Conservation (phyloP, 1,284 basidiomycete species). For the Singerocomus rubriflavus region DNA sequence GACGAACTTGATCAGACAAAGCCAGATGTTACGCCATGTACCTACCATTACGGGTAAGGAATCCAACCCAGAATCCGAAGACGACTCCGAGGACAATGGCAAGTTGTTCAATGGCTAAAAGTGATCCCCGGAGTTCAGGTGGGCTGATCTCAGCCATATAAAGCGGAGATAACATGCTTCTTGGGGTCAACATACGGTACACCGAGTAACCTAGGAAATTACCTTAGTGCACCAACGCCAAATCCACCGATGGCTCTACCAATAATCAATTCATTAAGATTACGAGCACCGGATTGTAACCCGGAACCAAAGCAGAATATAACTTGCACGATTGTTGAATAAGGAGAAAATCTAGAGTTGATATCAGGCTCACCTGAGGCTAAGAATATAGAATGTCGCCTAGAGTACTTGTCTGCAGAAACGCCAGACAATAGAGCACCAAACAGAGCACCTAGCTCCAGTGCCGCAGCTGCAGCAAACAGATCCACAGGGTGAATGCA, state of each 20-base stretch:
- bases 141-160: slow-evolving; percentile 84
- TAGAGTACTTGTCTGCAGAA: slow-evolving; percentile 64
- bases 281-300: slow-evolving; percentile 62
- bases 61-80: slow-evolving; percentile 79
- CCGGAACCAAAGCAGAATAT: slow-evolving; percentile 70
- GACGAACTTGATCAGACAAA: not conserved
- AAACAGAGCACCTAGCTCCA: slow-evolving; percentile 73
- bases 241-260: slow-evolving; percentile 73
- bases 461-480: slow-evolving; percentile 56
- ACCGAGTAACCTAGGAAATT: slow-evolving; percentile 4
- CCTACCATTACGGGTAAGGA: slow-evolving; percentile 63
- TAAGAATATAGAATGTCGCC: slow-evolving; percentile 61
- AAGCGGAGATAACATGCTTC: slow-evolving; percentile 71
- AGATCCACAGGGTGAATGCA: not conserved
- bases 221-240: slow-evolving; percentile 79
- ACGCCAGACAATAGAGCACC: slow-evolving; percentile 68
- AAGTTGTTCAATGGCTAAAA: slow-evolving; percentile 77
- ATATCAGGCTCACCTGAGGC: slow-evolving; percentile 54
- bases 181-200: slow-evolving; percentile 1
- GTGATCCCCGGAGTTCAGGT: slow-evolving; percentile 76
- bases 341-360: not conserved
- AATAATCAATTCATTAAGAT: slow-evolving; percentile 54
- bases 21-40: slow-evolving; percentile 5
- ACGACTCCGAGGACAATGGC: slow-evolving; percentile 77
- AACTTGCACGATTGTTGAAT: slow-evolving; percentile 36